Evolutionary conservation across 257 asterid genomes (phyloP), one percentile per base, ranked within the genome.

Genomic region (Leptodermis oblonga): DNA sequence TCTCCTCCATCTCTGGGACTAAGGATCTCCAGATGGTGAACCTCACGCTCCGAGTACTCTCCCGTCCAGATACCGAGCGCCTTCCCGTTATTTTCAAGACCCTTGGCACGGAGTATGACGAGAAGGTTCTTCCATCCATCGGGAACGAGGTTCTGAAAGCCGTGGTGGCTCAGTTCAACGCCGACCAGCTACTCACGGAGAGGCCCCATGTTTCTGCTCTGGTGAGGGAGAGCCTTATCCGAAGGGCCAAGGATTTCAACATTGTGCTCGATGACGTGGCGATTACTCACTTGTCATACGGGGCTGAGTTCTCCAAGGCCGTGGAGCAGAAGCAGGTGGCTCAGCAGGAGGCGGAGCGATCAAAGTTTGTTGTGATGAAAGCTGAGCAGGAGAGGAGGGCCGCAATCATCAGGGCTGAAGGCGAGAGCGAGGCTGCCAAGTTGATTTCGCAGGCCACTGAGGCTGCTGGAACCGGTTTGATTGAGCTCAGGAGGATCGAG

Each of bases 321-420:
- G 97, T 91, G 73, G 99, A 94, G 82, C 97, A 94, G 91, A 94
- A 94, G 82, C 99, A 94, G 83, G 99, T 89, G 62, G 99, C 97
- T 11, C 97, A 94, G 79, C 99, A 94, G 82, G 99, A 91, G 84
- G 99, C 99, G 0, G 97, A 94, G 88, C 56, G 99, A 65, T 91
- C 97, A 11, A 94, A 89, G 67, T 94, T 94, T 39, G 95, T 94
- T 49, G 99, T 94, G 23, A 83, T 81, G 73, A 94, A 91, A 82
- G 90, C 97, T 0, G 99, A 93, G 51, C 87, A 90, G 83, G 73
- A 92, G 72, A 23, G 81, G 37, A 43, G 75, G 22, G 85, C 78
- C 0, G 68, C 83, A 0, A 65, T 74, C 76, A 73, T 71, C 62
- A 58, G 85, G 74, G 85, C 85, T 18, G 87, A 83, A 62, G 87